Percentiles rank a stretch among this genome's conserved stretches.
Conservation (phyloP, 164 flowering plant genomes). For the Sextonia rubra region DNA sequence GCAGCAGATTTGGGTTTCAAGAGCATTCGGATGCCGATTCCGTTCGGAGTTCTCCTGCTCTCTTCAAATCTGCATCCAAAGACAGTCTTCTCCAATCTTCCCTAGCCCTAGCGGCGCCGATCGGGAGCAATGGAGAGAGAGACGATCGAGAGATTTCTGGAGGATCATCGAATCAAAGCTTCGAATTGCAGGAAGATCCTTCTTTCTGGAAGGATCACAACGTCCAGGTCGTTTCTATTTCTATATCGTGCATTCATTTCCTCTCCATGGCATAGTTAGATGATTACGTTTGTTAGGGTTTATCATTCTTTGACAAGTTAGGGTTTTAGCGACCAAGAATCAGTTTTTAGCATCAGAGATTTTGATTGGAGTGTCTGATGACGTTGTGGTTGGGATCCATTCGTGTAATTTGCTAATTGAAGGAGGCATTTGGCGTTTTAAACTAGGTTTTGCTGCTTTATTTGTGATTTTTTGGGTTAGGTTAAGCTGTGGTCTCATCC, state of each 20-base stretch:
- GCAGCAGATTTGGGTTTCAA: constrained; percentile 61
- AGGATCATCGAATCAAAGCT: constrained; percentile 37
- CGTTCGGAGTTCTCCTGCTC: constrained; percentile 42
- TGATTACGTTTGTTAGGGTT: neutral
- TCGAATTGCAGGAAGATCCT: constrained; percentile 78
- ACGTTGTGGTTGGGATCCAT: neutral
- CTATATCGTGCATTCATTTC: neutral
- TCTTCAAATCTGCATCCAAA: constrained; percentile 37
- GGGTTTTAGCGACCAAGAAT: neutral
- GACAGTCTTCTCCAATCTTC: constrained; percentile 21
- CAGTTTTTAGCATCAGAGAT: neutral
- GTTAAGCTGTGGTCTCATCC: neutral
- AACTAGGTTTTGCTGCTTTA: neutral
- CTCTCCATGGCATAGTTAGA: neutral
- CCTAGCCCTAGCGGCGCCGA: neutral
- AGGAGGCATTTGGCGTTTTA: neutral
- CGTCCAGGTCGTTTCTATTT: constrained; percentile 55
- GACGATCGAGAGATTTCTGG: constrained; percentile 16
- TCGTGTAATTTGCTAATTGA: neutral
- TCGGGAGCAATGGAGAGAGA: constrained; percentile 25
- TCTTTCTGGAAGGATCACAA: constrained; percentile 89
- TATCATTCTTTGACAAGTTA: neutral
- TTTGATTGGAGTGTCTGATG: neutral
- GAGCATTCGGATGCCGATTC: constrained; percentile 30
- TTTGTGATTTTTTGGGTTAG: neutral